phyloP scores from a whole-genome alignment of 768 basidiomycete species.

The Podaxis mareebaensis region DNA sequence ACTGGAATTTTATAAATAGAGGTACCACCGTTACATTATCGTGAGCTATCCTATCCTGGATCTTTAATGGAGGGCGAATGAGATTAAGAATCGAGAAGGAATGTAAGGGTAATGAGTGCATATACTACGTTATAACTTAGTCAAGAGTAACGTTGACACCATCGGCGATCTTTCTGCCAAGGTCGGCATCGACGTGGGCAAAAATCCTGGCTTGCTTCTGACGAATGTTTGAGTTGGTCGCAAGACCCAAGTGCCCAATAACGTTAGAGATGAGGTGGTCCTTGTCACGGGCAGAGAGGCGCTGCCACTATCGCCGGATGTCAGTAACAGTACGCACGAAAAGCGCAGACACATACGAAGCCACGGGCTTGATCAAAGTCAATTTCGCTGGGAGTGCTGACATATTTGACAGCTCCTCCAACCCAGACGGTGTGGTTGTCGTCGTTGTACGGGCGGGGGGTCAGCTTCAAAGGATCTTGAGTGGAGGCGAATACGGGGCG shows the following conservation, averaged over 20 bases:
- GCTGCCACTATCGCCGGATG: constrained; percentile 4
- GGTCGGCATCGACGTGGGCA: constrained; percentile 34
- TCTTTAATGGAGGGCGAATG: neutral
- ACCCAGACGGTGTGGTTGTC: constrained; percentile 42
- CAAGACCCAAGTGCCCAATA: constrained; percentile 38
- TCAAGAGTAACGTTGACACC: constrained; percentile 25
- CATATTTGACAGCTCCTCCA: constrained; percentile 39
- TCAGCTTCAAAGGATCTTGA: constrained; percentile 32
- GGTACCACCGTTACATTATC: too few relatives aligned
- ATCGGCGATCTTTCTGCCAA: constrained; percentile 36
- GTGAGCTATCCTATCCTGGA: too few relatives aligned
- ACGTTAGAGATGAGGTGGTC: constrained; percentile 38
- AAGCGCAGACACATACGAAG: constrained; percentile 23
- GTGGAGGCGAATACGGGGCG: constrained; percentile 41
- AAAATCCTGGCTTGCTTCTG: constrained; percentile 35
- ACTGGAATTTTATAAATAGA: too few relatives aligned
- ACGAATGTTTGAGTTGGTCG: constrained; percentile 27
- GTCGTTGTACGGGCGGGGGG: constrained; percentile 33
- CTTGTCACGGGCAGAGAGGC: constrained; percentile 34
- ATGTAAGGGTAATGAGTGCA: neutral
- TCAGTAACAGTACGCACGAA: neutral
- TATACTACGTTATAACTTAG: neutral
- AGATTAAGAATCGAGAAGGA: neutral
- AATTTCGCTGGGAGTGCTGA: constrained; percentile 34
- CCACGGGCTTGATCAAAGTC: constrained; percentile 41